Percentiles rank a stretch among this genome's conserved stretches.
These are phyloP conservation scores for Gonium pectorale DNA, from an alignment of 139 green algal genomes.

Conservation along the genomic window DNA sequence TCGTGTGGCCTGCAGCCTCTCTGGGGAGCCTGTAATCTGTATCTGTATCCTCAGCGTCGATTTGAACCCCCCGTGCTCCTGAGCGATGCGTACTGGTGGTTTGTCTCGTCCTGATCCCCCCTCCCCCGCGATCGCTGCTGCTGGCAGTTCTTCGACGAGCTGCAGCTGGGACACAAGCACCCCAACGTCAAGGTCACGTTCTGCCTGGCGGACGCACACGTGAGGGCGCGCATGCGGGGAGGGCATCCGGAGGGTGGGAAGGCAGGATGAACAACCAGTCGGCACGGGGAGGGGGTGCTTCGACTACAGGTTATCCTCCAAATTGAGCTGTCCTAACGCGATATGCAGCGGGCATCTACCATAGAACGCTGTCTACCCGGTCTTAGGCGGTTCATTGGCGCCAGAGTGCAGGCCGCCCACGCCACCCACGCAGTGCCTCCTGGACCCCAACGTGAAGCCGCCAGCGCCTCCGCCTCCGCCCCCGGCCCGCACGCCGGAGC, in stretches of 20 bases:
- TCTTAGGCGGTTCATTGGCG: too few species aligned
- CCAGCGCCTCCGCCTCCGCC: neutral
- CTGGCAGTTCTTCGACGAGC: conserved; percentile 30
- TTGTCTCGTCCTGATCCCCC: too few species aligned
- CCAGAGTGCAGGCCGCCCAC: too few species aligned
- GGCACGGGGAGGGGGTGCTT: too few species aligned
- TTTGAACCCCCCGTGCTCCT: neutral
- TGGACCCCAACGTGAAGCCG: neutral
- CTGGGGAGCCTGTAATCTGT: too few species aligned
- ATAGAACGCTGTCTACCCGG: too few species aligned
- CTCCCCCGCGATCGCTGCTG: neutral
- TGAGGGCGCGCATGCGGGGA: neutral
- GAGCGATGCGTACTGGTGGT: too few species aligned
- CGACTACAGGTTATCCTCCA: too few species aligned
- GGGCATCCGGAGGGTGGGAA: neutral
- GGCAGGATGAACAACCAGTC: too few species aligned
- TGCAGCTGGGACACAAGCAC: conserved; percentile 32
- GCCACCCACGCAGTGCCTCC: conserved; percentile 2
- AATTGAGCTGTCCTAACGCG: too few species aligned
- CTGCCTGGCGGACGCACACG: conserved; percentile 28
- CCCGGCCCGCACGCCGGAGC: neutral
- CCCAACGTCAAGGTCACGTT: conserved; percentile 24
- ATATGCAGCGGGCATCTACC: too few species aligned
- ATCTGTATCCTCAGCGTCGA: neutral
- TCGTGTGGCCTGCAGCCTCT: too few species aligned